phyloP scores from a whole-genome alignment of 305 asterid genomes.

The Euphrasia arctica region DNA sequence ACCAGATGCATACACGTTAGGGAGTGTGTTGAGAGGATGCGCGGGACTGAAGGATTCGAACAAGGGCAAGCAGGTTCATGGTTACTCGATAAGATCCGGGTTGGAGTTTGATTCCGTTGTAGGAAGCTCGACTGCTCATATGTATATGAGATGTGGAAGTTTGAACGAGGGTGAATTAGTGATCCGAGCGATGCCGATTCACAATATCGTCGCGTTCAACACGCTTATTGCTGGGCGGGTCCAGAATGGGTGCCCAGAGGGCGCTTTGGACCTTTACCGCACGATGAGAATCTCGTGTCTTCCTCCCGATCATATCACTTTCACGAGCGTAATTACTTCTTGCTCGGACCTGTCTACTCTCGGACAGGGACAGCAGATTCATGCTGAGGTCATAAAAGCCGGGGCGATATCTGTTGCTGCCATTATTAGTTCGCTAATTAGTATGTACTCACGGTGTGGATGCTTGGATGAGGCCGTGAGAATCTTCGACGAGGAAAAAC shows the following conservation, averaged over 20 bases:
- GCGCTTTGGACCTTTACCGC: conserved; percentile 59
- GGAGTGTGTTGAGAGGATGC: conserved; percentile 80
- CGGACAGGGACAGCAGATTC: conserved; percentile 90
- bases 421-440: conserved; percentile 65
- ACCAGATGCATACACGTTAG: conserved; percentile 73
- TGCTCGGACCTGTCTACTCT: conserved; percentile 79
- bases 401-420: conserved; percentile 56
- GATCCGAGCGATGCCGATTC: conserved; percentile 56
- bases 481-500: conserved; percentile 49
- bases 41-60: conserved; percentile 82
- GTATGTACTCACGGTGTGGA: conserved; percentile 92
- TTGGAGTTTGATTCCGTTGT: conserved; percentile 56
- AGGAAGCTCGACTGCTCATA: conserved; percentile 72
- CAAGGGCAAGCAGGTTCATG: conserved; percentile 69
- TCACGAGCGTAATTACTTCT: conserved; percentile 67
- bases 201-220: conserved; percentile 55
- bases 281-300: conserved; percentile 57
- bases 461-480: conserved; percentile 71
- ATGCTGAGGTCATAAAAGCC: conserved; percentile 67
- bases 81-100: conserved; percentile 50
- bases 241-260: conserved; percentile 61
- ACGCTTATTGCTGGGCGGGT: conserved; percentile 80
- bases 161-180: conserved; percentile 64
- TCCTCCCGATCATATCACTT: conserved; percentile 78
- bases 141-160: conserved; percentile 77